Conservation (phyloP, 768 basidiomycete genomes). For the Suillus occidentalis region DNA sequence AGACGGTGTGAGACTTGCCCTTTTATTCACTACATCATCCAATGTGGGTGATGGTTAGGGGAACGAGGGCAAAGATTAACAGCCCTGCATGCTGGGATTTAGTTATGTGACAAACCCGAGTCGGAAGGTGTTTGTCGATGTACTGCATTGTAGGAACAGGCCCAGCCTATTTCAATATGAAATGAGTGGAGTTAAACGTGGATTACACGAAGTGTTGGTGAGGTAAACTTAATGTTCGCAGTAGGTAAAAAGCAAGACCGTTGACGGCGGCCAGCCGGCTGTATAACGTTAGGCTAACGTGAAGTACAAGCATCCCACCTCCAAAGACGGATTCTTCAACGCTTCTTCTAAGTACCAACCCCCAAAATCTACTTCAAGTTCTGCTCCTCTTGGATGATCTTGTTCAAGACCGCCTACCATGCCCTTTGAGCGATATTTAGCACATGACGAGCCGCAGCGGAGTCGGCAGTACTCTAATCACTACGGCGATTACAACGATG, state of each 20-base stretch:
- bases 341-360: neutral
- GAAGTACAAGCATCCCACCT: neutral
- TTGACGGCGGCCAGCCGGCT: neutral
- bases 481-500: constrained; percentile 17
- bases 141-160: neutral
- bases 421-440: constrained; percentile 45
- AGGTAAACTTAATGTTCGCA: neutral
- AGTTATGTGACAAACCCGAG: neutral
- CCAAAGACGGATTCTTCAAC: neutral
- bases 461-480: constrained; percentile 9
- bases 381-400: constrained; percentile 3
- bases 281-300: constrained; percentile 3
- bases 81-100: neutral
- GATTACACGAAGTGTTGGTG: neutral
- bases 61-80: constrained; percentile 77
- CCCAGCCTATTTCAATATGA: neutral
- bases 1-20: constrained; percentile 35
- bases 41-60: constrained; percentile 69
- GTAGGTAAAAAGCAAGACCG: constrained; percentile 2
- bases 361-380: neutral
- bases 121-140: neutral
- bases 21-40: constrained; percentile 77
- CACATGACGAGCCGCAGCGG: constrained; percentile 21
- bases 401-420: constrained; percentile 20
- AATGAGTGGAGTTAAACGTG: constrained; percentile 4